Evolutionary conservation across 2,329 filamentous ascomycete genomes (phyloP).

Genomic region (Alternaria postmessia): DNA sequence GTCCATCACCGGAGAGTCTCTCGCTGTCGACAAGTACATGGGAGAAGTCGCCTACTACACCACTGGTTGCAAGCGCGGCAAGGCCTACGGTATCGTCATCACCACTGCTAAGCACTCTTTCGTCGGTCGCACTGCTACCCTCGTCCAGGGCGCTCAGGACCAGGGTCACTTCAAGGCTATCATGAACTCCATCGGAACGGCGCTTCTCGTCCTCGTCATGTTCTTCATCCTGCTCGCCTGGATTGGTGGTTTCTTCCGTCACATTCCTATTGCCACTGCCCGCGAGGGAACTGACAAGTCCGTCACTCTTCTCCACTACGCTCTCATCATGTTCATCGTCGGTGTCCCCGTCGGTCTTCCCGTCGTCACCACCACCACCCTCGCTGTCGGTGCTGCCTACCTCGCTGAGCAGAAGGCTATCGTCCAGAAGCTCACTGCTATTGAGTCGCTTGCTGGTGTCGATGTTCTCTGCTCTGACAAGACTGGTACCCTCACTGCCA

Average conservation of each 20-base stretch:
- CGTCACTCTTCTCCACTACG: conserved; percentile 66
- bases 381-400: conserved; percentile 79
- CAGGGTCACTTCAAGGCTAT: conserved; percentile 73
- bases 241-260: conserved; percentile 81
- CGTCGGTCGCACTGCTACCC: conserved; percentile 76
- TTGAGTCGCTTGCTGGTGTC: conserved; percentile 72
- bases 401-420: conserved; percentile 80
- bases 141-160: conserved; percentile 78
- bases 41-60: conserved; percentile 80
- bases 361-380: conserved; percentile 79
- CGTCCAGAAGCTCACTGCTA: conserved; percentile 80
- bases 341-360: conserved; percentile 81
- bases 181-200: conserved; percentile 82
- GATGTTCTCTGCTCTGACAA: conserved; percentile 84
- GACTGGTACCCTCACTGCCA: conserved; percentile 78
- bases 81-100: conserved; percentile 74
- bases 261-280: conserved; percentile 68
- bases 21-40: conserved; percentile 82
- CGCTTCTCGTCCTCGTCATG: conserved; percentile 77
- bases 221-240: conserved; percentile 78
- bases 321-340: conserved; percentile 69
- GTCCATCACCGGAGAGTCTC: conserved; percentile 81
- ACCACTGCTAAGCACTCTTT: conserved; percentile 76
- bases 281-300: conserved; percentile 60
- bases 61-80: conserved; percentile 82